Percentiles rank a stretch among this genome's conserved stretches.
Conservation (phyloP, 176 grass and related monocot genomes). For the Tillandsia fasciculata region DNA sequence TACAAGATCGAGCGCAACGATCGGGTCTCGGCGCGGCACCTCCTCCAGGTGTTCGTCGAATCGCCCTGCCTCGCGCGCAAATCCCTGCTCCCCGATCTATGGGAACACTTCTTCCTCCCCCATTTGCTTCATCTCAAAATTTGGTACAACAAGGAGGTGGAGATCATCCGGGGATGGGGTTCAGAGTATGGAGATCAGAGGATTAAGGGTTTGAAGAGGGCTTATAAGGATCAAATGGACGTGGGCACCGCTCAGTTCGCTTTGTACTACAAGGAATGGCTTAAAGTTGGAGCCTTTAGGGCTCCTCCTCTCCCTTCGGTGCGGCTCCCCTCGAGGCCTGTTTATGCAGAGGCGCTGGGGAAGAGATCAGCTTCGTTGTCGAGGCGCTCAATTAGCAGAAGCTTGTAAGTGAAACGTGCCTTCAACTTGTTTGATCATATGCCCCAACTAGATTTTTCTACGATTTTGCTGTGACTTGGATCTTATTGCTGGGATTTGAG, state of each 20-base stretch:
- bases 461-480: not conserved
- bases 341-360: conserved; percentile 16
- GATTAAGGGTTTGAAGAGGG: conserved; percentile 49
- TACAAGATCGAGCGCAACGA: conserved; percentile 85
- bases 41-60: conserved; percentile 84
- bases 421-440: not conserved
- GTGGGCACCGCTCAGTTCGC: conserved; percentile 71
- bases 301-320: conserved; percentile 49
- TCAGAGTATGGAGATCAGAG: conserved; percentile 27
- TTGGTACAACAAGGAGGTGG: conserved; percentile 57
- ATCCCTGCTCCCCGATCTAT: conserved; percentile 78
- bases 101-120: conserved; percentile 89
- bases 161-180: conserved; percentile 35
- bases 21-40: conserved; percentile 57
- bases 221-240: conserved; percentile 84
- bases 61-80: conserved; percentile 68
- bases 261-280: conserved; percentile 93
- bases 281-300: conserved; percentile 37
- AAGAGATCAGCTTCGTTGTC: conserved; percentile 46
- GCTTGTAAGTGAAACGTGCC: conserved; percentile 47
- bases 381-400: conserved; percentile 51
- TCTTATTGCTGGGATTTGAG: not conserved
- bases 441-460: not conserved
- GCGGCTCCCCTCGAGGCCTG: conserved; percentile 40
- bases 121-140: conserved; percentile 92